Base-by-base conservation (phyloP, 768 basidiomycete species). In the Trametes meyenii region DNA sequence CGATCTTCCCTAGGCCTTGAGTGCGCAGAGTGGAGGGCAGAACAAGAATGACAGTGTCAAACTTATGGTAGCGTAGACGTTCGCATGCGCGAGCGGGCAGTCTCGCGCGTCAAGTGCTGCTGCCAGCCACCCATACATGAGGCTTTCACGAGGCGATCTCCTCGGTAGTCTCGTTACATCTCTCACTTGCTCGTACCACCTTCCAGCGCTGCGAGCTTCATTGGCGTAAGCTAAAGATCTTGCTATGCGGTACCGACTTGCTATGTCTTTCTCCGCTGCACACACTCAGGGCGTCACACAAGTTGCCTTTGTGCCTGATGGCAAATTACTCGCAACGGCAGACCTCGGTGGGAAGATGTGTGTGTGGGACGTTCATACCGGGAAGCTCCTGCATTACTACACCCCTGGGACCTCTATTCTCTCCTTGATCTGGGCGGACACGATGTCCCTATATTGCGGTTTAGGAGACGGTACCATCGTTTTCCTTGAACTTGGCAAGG, bases 231-330 rank as follows among this genome's bases (percentile, higher is more conserved):
- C n/a, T n/a, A n/a, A n/a, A n/a, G n/a, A n/a, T n/a, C n/a, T n/a
- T n/a, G n/a, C 19, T 24, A 53, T 53, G 52, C 39, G 52, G 3
- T 53, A 53, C 26, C 14, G 19, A 42, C 39, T 42, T 29, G 52
- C 24, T 2, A 42, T 38, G 52, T 13, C 52, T 2, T 23, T 53
- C 39, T 14, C 52, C 12, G 39, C 17, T n/a, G 24, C 21, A 1
- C 52, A 53, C 39, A 23, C 39, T 4, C 52, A 53, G 12, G 52
- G 52, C n/a, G n/a, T 53, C 52, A 42, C 52, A 16, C 38, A 42
- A 42, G 52, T 42, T 12, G 19, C 39, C 2, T 53, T 53, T 24
- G 2, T 39, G 19, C 52, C 52, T 1, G 35, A 42, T 13, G 52
- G 52, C 23, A 24, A 38, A 5, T 19, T 29, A 16, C 39, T 53